phyloP scores from a whole-genome alignment of 75 land plant genomes.

The Larix kaempferi region DNA sequence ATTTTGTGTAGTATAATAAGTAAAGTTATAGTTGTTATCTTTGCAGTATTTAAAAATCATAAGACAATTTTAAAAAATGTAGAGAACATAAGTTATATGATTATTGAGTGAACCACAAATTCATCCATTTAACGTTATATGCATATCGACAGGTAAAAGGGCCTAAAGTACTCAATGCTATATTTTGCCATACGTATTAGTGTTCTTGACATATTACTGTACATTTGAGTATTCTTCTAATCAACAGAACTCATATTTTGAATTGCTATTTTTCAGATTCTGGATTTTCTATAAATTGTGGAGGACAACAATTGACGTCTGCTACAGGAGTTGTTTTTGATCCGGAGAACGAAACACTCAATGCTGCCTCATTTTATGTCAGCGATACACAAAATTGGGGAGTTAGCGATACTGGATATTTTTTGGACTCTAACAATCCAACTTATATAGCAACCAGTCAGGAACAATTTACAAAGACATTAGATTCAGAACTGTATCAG shows the following conservation, averaged over 20 bases:
- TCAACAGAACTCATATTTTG: background rate
- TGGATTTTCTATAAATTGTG: slow-evolving; percentile 54
- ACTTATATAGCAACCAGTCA: slow-evolving; percentile 1
- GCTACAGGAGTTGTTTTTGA: slow-evolving; percentile 20
- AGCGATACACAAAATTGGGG: slow-evolving; percentile 38
- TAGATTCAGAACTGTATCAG: slow-evolving; percentile 40
- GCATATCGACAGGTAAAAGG: no score
- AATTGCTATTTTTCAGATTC: slow-evolving; percentile 22
- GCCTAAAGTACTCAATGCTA: no score
- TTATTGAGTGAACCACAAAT: no score
- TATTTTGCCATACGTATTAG: no score
- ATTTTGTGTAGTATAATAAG: no score
- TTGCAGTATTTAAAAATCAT: no score
- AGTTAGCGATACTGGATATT: slow-evolving; percentile 49
- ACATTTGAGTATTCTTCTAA: no score
- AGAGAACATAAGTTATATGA: no score
- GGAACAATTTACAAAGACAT: slow-evolving; percentile 27
- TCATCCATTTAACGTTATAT: no score
- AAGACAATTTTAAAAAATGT: no score
- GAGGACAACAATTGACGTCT: slow-evolving; percentile 35
- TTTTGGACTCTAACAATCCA: slow-evolving; percentile 11
- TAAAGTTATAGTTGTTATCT: no score
- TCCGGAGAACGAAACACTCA: slow-evolving; percentile 34
- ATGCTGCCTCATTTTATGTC: slow-evolving; percentile 41
- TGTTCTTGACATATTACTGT: no score